Conservation (phyloP, 2,329 filamentous ascomycete genomes). For the Ophiocordyceps sinensis region DNA sequence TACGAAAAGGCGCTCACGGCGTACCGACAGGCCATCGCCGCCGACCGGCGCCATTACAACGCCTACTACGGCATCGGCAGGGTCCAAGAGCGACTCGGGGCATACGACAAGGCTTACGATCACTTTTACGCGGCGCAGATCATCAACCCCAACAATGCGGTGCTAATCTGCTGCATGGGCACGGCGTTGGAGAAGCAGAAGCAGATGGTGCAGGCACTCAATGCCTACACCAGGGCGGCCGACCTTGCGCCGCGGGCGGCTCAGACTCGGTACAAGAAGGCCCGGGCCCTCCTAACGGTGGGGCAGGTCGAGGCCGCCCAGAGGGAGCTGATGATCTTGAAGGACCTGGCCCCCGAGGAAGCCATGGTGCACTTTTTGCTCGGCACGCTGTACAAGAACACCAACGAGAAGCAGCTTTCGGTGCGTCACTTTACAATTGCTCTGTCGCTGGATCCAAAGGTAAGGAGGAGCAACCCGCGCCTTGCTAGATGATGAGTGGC, state of each 20-base stretch:
- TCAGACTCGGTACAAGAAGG: constrained; percentile 84
- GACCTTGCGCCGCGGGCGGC: constrained; percentile 69
- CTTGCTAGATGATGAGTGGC: not conserved
- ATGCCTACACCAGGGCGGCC: constrained; percentile 70
- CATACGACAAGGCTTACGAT: constrained; percentile 77
- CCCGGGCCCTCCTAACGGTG: constrained; percentile 68
- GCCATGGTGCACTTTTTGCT: constrained; percentile 92
- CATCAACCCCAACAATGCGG: constrained; percentile 89
- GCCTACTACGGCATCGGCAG: constrained; percentile 86
- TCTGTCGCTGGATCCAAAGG: constrained; percentile 91
- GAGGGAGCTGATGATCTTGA: constrained; percentile 71
- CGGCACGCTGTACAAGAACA: constrained; percentile 64
- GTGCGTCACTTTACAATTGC: constrained; percentile 91
- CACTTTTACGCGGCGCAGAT: constrained; percentile 79
- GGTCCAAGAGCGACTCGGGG: constrained; percentile 82
- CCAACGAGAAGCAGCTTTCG: constrained; percentile 63
- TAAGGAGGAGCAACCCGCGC: constrained; percentile 24
- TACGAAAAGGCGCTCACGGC: constrained; percentile 86
- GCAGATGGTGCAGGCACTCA: constrained; percentile 61
- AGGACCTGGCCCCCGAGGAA: constrained; percentile 85
- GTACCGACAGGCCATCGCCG: constrained; percentile 74
- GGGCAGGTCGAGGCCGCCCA: constrained; percentile 58
- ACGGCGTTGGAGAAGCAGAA: constrained; percentile 80
- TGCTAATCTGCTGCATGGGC: constrained; percentile 85
- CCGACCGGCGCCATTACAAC: constrained; percentile 85